phyloP scores from a whole-genome alignment of 2,329 filamentous ascomycete genomes.

The Colletotrichum plurivorum region DNA sequence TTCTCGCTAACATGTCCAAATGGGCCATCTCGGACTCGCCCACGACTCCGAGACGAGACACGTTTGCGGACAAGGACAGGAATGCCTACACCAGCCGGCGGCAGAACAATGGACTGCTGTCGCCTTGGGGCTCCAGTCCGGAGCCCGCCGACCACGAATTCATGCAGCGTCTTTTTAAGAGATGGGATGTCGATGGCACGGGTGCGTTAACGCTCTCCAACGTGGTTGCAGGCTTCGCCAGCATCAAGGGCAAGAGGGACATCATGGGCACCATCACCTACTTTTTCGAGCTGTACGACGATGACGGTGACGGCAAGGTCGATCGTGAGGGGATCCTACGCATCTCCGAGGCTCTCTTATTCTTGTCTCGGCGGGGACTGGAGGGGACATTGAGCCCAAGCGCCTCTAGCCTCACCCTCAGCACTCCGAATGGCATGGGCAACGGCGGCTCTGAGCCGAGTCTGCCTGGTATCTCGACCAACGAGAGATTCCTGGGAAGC shows the following conservation, averaged over 20 bases:
- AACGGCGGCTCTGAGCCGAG: slow-evolving; percentile 54
- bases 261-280: slow-evolving; percentile 99
- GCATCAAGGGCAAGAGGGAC: slow-evolving; percentile 92
- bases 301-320: slow-evolving; percentile 90
- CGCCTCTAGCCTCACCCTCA: slow-evolving; percentile 69
- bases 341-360: slow-evolving; percentile 94
- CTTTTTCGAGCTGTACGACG: slow-evolving; percentile 98
- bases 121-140: slow-evolving; percentile 69
- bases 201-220: slow-evolving; percentile 90
- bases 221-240: slow-evolving; percentile 90
- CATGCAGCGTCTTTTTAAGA: slow-evolving; percentile 86
- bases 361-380: slow-evolving; percentile 90
- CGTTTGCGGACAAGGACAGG: slow-evolving; percentile 65
- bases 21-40: slow-evolving; percentile 95
- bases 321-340: slow-evolving; percentile 95
- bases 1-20: slow-evolving; percentile 88
- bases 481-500: slow-evolving; percentile 91
- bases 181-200: slow-evolving; percentile 86
- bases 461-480: slow-evolving; percentile 72
- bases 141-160: slow-evolving; percentile 95
- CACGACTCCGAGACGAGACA: slow-evolving; percentile 65
- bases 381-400: slow-evolving; percentile 81
- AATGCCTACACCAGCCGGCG: slow-evolving; percentile 56
- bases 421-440: slow-evolving; percentile 63
- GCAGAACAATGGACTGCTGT: slow-evolving; percentile 47